phyloP scores from a whole-genome alignment of 2,329 filamentous ascomycete species.

The Xylariaceae sp. region DNA sequence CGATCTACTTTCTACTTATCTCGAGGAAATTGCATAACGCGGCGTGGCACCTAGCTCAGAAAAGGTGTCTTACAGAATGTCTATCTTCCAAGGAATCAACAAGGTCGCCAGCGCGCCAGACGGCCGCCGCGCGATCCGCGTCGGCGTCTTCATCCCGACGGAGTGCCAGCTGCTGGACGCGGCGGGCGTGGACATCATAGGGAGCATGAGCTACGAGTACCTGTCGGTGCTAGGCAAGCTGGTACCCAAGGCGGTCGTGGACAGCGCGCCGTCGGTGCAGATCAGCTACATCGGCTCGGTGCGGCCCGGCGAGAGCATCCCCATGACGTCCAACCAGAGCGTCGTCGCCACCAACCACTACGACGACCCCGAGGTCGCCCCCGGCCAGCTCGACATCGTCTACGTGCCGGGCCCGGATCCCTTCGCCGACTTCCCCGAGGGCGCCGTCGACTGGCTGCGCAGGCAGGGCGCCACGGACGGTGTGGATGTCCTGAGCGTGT shows the following conservation, averaged over 20 bases:
- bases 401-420: constrained; percentile 59
- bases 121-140: constrained; percentile 42
- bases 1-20: not conserved
- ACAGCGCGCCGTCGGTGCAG: constrained; percentile 50
- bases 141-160: constrained; percentile 58
- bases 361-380: constrained; percentile 52
- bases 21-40: not conserved
- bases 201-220: constrained; percentile 53
- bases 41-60: no score
- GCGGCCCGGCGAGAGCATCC: constrained; percentile 44
- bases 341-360: constrained; percentile 52
- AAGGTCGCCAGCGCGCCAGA: constrained; percentile 17
- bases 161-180: constrained; percentile 56
- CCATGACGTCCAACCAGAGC: constrained; percentile 48
- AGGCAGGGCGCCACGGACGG: constrained; percentile 45
- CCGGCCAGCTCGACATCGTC: constrained; percentile 57
- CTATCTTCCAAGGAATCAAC: constrained; percentile 24
- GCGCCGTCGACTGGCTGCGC: constrained; percentile 50
- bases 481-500: constrained; percentile 58
- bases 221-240: constrained; percentile 41
- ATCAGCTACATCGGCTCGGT: constrained; percentile 55
- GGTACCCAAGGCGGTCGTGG: constrained; percentile 45
- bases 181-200: constrained; percentile 57
- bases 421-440: constrained; percentile 24
- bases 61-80: not conserved